A percentile compares a stretch with the other conserved stretches of the same genome.
Evolutionary conservation across 2,329 filamentous ascomycete species (phyloP).

Genomic region (Phoma sp.): DNA sequence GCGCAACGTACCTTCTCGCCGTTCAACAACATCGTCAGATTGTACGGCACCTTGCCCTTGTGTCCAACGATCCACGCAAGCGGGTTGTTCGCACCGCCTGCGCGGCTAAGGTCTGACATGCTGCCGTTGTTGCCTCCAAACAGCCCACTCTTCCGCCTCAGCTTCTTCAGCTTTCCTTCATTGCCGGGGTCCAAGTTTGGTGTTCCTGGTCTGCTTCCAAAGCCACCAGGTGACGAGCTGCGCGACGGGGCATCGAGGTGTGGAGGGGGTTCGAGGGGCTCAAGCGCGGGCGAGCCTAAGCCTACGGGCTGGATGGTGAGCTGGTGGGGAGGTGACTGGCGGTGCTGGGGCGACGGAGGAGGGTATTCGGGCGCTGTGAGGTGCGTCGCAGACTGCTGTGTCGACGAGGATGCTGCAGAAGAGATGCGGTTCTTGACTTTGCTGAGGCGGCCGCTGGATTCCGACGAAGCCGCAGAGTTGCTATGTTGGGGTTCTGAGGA

Average conservation of each 20-base stretch:
- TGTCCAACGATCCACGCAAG: slow-evolving; percentile 67
- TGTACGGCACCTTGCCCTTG: slow-evolving; percentile 64
- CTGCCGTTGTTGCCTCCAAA: slow-evolving; percentile 40
- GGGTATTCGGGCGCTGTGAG: slow-evolving; percentile 41
- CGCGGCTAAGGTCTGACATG: slow-evolving; percentile 24
- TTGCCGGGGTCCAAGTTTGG: slow-evolving; percentile 23
- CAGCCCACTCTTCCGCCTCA: slow-evolving; percentile 45
- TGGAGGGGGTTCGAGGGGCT: slow-evolving; percentile 39
- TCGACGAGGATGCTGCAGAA: slow-evolving; percentile 25
- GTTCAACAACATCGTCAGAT: slow-evolving; percentile 58
- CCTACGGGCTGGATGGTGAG: slow-evolving; percentile 40
- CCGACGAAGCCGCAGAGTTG: slow-evolving; percentile 34
- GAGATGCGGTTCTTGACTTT: slow-evolving; percentile 45
- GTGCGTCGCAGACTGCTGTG: slow-evolving; percentile 25
- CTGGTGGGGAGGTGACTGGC: slow-evolving; percentile 21
- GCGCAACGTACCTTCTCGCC: slow-evolving; percentile 57
- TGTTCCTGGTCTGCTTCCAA: slow-evolving; percentile 34
- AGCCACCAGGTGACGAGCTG: slow-evolving; percentile 34
- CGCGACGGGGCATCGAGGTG: slow-evolving; percentile 36
- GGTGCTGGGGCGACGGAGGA: slow-evolving; percentile 31
- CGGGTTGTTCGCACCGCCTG: slow-evolving; percentile 27
- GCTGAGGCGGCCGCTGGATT: slow-evolving; percentile 38
- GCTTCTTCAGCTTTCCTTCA: slow-evolving; percentile 40
- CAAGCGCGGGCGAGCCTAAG: slow-evolving; percentile 32
- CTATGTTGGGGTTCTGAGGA: slow-evolving; percentile 28